phyloP scores from a whole-genome alignment of 1,284 basidiomycete species.

The Ceratobasidium sp. region DNA sequence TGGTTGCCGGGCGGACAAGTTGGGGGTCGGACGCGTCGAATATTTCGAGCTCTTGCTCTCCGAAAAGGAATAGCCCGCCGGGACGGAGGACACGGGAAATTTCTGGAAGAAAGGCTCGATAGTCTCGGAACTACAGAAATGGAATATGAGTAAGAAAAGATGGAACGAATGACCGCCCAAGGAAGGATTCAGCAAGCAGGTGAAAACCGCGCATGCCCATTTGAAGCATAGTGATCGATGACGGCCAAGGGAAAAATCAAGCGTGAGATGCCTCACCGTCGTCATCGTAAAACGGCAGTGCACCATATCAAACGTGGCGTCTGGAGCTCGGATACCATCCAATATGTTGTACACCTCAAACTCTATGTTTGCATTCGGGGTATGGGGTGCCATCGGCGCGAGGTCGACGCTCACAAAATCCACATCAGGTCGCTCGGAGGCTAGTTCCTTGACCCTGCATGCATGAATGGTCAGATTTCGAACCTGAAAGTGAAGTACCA shows the following conservation, averaged over 20 bases:
- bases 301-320: conserved; percentile 44
- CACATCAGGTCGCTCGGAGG: conserved; percentile 43
- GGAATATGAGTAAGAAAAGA: conserved; percentile 40
- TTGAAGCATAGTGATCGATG: conserved; percentile 36
- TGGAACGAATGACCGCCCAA: conserved; percentile 26
- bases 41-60: conserved; percentile 43
- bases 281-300: conserved; percentile 42
- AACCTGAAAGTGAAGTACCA: background rate
- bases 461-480: conserved; percentile 25
- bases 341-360: conserved; percentile 46
- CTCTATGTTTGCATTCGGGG: conserved; percentile 43
- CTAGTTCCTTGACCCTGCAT: conserved; percentile 44
- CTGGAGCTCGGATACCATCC: conserved; percentile 40
- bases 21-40: conserved; percentile 43
- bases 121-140: conserved; percentile 44
- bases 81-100: conserved; percentile 43
- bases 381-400: conserved; percentile 43
- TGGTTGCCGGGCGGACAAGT: conserved; percentile 41
- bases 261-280: conserved; percentile 39
- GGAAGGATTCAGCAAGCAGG: conserved; percentile 38
- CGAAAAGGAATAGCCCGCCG: conserved; percentile 45
- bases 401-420: conserved; percentile 45
- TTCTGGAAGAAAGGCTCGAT: conserved; percentile 44
- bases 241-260: conserved; percentile 22
- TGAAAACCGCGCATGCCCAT: conserved; percentile 40